Base-by-base conservation (phyloP, 2,329 filamentous ascomycete genomes). In the Fusarium falciforme region DNA sequence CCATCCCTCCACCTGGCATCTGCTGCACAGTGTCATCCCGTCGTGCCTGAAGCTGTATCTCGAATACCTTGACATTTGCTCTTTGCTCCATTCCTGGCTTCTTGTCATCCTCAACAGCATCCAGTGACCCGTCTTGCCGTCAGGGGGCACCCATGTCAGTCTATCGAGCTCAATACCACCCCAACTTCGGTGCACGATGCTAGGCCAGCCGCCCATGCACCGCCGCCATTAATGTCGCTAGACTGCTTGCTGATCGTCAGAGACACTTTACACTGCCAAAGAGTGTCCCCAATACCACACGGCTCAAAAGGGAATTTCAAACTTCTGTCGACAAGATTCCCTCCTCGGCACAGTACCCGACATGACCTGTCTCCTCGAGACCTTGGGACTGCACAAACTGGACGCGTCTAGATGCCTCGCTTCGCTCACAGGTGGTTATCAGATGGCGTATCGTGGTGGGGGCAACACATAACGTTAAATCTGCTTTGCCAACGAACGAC, bases 71-170 rank as follows among this genome's bases (percentile, higher is more conserved):
- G 31, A 38, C 16, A 11, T 27, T 33, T 20, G n/a, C 38, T 22
- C 29, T 27, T 33, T 29, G n/a, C 14, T 33, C 29, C 38, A 33
- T 44, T 61, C 16, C 25, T 38, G 36, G 12, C 29, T 33, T 33
- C 38, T 29, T 20, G 14, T 7, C 12, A 12, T 29, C 22, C 20
- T 54, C 16, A 14, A 20, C 38, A 17, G 31, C 31, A 27, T 29
- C 60, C 16, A 31, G 59, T 29, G 38, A 42, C 40, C 14, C 40
- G 12, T 61, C n/a, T 17, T 22, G 22, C 17, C 17, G 44, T 25
- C 42, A 62, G 60, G 60, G 55, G 60, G 60, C n/a, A 62, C 60
- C 60, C 60, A 38, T 62, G 60, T 62, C 60, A 17, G 42, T 10
- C 31, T 22, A 22, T 25, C 29, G 27, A 38, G 25, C 16, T n/a